Conservation (phyloP, 768 basidiomycete species). For the Pleurotus ostreatus region DNA sequence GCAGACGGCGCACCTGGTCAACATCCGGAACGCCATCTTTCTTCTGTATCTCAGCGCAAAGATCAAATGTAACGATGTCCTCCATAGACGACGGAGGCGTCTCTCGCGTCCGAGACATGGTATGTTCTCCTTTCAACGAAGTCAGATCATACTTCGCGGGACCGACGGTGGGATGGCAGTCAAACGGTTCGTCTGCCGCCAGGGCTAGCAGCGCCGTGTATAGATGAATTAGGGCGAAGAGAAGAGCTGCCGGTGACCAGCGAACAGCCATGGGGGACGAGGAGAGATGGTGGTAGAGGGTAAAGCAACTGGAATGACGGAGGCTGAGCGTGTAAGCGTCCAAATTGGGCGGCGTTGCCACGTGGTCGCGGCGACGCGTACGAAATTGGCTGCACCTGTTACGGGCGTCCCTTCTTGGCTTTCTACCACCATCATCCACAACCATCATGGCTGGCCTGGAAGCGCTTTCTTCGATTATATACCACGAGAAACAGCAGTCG, state of each 20-base stretch:
- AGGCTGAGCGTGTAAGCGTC: neutral
- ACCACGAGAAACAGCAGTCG: conserved; percentile 73
- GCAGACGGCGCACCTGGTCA: conserved; percentile 61
- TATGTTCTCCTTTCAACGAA: conserved; percentile 46
- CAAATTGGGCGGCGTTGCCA: neutral
- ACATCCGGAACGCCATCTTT: conserved; percentile 40
- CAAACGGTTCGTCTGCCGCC: conserved; percentile 40
- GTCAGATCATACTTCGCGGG: conserved; percentile 58
- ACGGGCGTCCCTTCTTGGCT: neutral
- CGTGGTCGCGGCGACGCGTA: conserved; percentile 7
- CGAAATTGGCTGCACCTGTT: neutral
- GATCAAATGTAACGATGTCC: conserved; percentile 60
- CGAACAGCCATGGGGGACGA: conserved; percentile 1
- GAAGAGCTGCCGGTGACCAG: conserved; percentile 11
- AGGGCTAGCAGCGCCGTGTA: conserved; percentile 8
- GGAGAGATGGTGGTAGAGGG: neutral
- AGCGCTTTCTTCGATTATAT: conserved; percentile 51
- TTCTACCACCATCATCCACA: conserved; percentile 2
- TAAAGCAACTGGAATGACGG: neutral
- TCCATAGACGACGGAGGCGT: conserved; percentile 61
- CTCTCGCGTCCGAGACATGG: conserved; percentile 44
- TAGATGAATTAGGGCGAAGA: conserved; percentile 12
- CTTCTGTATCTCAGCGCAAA: conserved; percentile 57
- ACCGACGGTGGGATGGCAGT: conserved; percentile 45
- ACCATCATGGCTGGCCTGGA: conserved; percentile 57